Percentiles rank a stretch among this genome's conserved stretches.
Conservation (phyloP, 768 basidiomycete genomes). For the Russula earlei region DNA sequence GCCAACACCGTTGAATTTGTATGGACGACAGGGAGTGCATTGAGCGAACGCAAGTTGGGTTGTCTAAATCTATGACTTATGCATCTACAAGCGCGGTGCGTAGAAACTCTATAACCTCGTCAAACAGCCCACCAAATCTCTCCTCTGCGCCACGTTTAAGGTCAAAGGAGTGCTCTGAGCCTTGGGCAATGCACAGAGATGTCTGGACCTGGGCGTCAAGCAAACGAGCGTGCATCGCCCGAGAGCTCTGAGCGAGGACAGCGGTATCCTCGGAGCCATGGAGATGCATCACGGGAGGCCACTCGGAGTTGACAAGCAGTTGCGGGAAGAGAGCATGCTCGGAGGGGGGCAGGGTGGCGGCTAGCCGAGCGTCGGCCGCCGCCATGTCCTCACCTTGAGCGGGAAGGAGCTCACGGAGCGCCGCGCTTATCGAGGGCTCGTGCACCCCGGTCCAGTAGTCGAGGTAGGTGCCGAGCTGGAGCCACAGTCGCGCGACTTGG, state of each 20-base stretch:
- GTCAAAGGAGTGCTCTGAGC: conserved; percentile 49
- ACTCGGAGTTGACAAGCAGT: conserved; percentile 28
- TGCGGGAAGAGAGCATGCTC: conserved; percentile 40
- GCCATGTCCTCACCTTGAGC: not conserved
- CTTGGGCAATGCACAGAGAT: conserved; percentile 32
- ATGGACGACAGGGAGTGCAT: too few species aligned
- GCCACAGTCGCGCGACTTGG: conserved; percentile 45
- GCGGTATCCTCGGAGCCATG: conserved; percentile 43
- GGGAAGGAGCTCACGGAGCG: conserved; percentile 27
- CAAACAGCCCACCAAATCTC: conserved; percentile 32
- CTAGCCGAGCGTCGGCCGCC: not conserved
- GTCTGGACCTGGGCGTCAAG: conserved; percentile 29
- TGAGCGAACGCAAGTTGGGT: too few species aligned
- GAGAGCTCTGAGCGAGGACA: conserved; percentile 36
- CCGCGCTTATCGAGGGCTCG: conserved; percentile 38
- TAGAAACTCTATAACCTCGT: conserved; percentile 25
- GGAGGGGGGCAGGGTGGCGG: conserved; percentile 23
- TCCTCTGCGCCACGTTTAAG: conserved; percentile 37
- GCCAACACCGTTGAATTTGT: too few species aligned
- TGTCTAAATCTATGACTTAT: not conserved
- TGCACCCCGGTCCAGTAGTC: conserved; percentile 48
- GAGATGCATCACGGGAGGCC: conserved; percentile 40
- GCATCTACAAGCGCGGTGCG: not conserved
- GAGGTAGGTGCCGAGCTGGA: conserved; percentile 47
- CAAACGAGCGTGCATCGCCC: conserved; percentile 29